Conservation (phyloP, 2,329 filamentous ascomycete genomes). For the Talaromyces sp. region DNA sequence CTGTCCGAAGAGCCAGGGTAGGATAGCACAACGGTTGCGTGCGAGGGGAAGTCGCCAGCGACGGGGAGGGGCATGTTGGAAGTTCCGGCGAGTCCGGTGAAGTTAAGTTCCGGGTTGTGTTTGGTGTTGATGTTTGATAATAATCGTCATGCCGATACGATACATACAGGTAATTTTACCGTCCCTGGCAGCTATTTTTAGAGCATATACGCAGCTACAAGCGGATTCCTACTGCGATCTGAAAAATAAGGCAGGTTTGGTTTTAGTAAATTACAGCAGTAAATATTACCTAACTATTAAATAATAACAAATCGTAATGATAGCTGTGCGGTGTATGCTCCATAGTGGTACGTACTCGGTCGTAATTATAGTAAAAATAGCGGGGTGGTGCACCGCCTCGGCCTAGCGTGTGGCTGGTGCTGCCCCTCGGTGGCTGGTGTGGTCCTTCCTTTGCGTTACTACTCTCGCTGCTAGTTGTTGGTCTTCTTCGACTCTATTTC, state of each 20-base stretch:
- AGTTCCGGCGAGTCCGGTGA: neutral
- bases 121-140: neutral
- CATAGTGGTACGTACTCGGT: too few species aligned
- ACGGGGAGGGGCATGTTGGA: conserved; percentile 35
- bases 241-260: too few species aligned
- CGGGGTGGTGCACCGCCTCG: neutral
- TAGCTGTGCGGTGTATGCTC: too few species aligned
- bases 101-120: neutral
- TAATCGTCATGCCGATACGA: neutral
- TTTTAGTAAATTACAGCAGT: neutral
- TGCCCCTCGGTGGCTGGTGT: neutral
- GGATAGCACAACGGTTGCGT: conserved; percentile 35
- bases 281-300: neutral
- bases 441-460: too few species aligned
- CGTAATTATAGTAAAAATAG: too few species aligned
- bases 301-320: neutral
- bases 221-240: too few species aligned
- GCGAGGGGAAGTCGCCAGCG: conserved; percentile 42
- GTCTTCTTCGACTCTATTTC: too few species aligned
- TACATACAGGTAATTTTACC: too few species aligned
- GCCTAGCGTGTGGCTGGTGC: neutral
- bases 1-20: conserved; percentile 34
- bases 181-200: neutral
- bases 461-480: too few species aligned
- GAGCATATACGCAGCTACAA: neutral